phyloP scores from a whole-genome alignment of 139 green algal genomes.

The Micractinium sp. region DNA sequence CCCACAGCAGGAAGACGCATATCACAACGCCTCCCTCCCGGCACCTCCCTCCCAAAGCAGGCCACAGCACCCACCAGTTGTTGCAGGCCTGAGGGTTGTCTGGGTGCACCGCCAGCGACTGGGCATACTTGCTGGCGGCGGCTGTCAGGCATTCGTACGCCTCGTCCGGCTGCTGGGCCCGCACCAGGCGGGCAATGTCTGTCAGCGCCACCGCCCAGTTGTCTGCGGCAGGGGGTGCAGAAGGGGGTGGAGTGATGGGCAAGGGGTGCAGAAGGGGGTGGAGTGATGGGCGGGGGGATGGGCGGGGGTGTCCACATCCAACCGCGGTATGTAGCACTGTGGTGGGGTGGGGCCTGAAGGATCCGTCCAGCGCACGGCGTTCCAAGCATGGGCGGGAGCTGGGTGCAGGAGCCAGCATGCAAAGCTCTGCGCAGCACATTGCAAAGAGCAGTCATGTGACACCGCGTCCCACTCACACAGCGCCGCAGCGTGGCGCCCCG shows the following conservation, averaged over 20 bases:
- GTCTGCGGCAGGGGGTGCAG: constrained; percentile 64
- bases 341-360: not conserved
- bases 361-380: not conserved
- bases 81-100: constrained; percentile 63
- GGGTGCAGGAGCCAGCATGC: too few relatives aligned
- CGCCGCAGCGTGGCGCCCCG: constrained; percentile 9
- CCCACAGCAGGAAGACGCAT: too few relatives aligned
- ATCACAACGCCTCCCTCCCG: too few relatives aligned
- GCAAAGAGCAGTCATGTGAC: not conserved
- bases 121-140: constrained; percentile 71
- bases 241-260: not conserved
- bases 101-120: constrained; percentile 61
- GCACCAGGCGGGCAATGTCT: constrained; percentile 67
- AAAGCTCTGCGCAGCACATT: not conserved
- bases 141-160: constrained; percentile 53
- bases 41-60: too few relatives aligned
- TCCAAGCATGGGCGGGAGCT: too few relatives aligned
- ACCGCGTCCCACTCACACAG: constrained; percentile 8
- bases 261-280: not conserved
- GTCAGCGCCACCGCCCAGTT: constrained; percentile 85
- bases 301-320: not conserved
- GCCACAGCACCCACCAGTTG: constrained; percentile 16
- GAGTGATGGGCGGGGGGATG: too few relatives aligned
- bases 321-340: not conserved
- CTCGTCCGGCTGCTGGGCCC: constrained; percentile 14